Evolutionary conservation across 73 alveolate genomes (phyloP).

Genomic region (Paramecium tetraurelia): DNA sequence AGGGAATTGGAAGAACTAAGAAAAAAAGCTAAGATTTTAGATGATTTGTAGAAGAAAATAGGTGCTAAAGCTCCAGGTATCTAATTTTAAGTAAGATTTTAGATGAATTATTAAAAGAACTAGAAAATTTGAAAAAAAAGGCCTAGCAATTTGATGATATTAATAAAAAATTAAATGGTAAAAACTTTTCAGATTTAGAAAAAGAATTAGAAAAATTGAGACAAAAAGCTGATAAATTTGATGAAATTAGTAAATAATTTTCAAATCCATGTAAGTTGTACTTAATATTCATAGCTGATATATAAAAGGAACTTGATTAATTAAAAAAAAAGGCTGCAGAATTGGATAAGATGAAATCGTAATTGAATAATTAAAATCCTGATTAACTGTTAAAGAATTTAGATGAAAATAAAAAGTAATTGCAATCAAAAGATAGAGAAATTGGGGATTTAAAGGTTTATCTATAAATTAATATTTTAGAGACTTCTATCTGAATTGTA

Average conservation of each 20-base stretch:
- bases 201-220: neutral
- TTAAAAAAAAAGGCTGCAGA: constrained; percentile 6
- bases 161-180: neutral
- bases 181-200: neutral
- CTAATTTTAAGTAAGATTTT: neutral
- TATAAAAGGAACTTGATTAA: neutral
- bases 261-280: neutral
- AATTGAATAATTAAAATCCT: neutral
- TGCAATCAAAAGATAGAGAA: neutral
- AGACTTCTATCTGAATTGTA: neutral
- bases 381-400: neutral
- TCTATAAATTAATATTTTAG: neutral
- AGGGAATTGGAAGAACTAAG: neutral
- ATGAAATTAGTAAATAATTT: neutral
- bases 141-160: constrained; percentile 21
- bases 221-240: constrained; percentile 10
- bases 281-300: neutral
- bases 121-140: constrained; percentile 15
- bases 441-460: neutral
- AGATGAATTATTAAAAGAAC: constrained; percentile 7
- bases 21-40: neutral
- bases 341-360: neutral
- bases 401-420: neutral
- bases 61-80: constrained; percentile 7
- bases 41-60: neutral